Evolutionary conservation across 805 yeast genomes (phyloP).

Genomic region (Yarrowia yakushimensis): DNA sequence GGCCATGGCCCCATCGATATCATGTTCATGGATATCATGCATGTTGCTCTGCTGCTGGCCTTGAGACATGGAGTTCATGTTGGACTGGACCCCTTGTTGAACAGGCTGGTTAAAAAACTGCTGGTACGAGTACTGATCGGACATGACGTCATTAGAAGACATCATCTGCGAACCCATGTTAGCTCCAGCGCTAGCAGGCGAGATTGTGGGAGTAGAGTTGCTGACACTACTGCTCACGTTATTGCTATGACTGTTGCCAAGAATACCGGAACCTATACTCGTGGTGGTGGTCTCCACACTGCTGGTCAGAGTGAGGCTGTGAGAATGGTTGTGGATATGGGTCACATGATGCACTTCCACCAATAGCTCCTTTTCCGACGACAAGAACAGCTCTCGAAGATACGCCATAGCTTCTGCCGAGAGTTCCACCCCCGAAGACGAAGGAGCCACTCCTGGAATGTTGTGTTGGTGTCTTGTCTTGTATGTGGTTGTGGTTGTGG

Average conservation of each 20-base stretch:
- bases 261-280: neutral
- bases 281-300: neutral
- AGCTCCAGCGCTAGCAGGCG: slow-evolving; percentile 38
- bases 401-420: slow-evolving; percentile 16
- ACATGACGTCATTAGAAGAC: slow-evolving; percentile 1
- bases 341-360: slow-evolving; percentile 24
- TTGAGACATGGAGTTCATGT: slow-evolving; percentile 1
- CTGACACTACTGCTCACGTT: slow-evolving; percentile 4
- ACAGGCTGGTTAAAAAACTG: slow-evolving; percentile 5
- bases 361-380: slow-evolving; percentile 5
- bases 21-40: slow-evolving; percentile 16
- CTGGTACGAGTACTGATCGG: slow-evolving; percentile 20
- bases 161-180: slow-evolving; percentile 14
- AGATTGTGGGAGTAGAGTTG: slow-evolving; percentile 1
- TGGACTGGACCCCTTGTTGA: neutral
- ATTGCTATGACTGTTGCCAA: neutral
- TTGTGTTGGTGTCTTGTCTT: slow-evolving; percentile 1
- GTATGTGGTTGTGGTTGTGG: slow-evolving; percentile 10
- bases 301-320: neutral
- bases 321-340: slow-evolving; percentile 38
- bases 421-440: neutral
- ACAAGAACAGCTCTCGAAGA: slow-evolving; percentile 5
- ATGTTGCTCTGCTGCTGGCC: neutral
- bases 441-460: slow-evolving; percentile 14
- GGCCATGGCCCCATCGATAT: slow-evolving; percentile 22